Base-by-base conservation (phyloP, 257 asterid genomes). In the Verbena officinalis region DNA sequence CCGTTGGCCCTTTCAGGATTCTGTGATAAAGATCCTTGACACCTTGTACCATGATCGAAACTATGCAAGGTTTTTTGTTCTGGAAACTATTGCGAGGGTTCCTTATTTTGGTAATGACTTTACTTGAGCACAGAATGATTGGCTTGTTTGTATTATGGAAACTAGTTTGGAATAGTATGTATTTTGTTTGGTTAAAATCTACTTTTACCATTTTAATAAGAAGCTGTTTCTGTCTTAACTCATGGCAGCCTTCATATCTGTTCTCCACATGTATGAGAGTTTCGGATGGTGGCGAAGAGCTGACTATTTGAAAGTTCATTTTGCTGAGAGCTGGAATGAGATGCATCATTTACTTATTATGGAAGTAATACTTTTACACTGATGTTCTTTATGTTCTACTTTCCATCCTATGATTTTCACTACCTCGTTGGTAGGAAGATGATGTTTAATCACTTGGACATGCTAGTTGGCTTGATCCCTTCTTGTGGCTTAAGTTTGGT, bases 321-420 rank as follows among this genome's bases (percentile, higher is more conserved):
- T 94, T 79, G 99, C 99, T 42, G 99, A 94, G 82, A 94, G 99
- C 83, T 94, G 97, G 97, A 94, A 94, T 73, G 99, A 94, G 87
- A 90, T 94, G 99, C 99, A 94, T 75, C 99, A 94, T 84, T 81
- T 94, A 63, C 99, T 94, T 72, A 94, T 94, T 66, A 94, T 94
- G 99, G 99, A 90, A 78, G 99, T 88, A 86, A 81, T 74, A 64
- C 62, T 68, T 62, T 20, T 55, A 56, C 62, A 30, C 48, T 45
- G 59, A 54, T 69, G 50, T 66, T 63, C 27, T 43, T 67, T 59
- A n/a, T 46, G 19, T 31, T 36, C 36, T 44, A 8, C 4, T 31
- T 20, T 34, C 48, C 48, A n/a, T 34, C n/a, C 16, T 19, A 9
- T 36, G 46, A n/a, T 44, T 5, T 24, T 33, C n/a, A 42, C 24